These are phyloP conservation scores for Magnusiomyces magnusii DNA, from an alignment of 1,139 yeast genomes.

Conservation along the genomic window DNA sequence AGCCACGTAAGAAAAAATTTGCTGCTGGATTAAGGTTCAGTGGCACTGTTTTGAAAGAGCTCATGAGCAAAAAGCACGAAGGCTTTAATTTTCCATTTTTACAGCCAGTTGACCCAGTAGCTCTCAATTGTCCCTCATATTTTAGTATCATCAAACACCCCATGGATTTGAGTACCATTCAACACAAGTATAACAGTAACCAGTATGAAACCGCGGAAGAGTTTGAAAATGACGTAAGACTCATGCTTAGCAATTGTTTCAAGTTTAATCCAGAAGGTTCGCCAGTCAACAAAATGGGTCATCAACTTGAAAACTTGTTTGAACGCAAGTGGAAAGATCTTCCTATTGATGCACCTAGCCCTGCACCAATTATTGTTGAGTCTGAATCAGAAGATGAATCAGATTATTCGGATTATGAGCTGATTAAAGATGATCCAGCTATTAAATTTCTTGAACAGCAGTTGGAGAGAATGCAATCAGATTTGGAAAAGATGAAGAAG, in stretches of 20 bases:
- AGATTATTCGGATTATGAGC: conserved; percentile 44
- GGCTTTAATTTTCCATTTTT: conserved; percentile 82
- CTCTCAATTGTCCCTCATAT: conserved; percentile 86
- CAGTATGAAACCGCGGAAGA: conserved; percentile 86
- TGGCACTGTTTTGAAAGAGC: conserved; percentile 72
- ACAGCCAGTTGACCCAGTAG: conserved; percentile 93
- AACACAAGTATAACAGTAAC: conserved; percentile 71
- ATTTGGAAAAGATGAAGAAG: conserved; percentile 72
- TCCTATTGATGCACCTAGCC: conserved; percentile 68
- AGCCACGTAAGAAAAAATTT: conserved; percentile 87
- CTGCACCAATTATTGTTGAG: conserved; percentile 34
- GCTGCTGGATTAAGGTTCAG: conserved; percentile 88
- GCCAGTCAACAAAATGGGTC: conserved; percentile 94
- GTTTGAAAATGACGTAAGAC: conserved; percentile 72
- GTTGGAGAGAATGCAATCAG: conserved; percentile 74
- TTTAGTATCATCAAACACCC: conserved; percentile 80
- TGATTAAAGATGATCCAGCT: conserved; percentile 75
- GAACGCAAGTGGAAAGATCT: conserved; percentile 84
- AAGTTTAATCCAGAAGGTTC: conserved; percentile 92
- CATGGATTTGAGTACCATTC: conserved; percentile 89
- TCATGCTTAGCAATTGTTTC: conserved; percentile 84
- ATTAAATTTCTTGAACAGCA: conserved; percentile 85
- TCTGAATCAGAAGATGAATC: conserved; percentile 32
- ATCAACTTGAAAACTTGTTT: conserved; percentile 74
- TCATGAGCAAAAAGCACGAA: conserved; percentile 75